Base-by-base conservation (phyloP, 2,329 filamentous ascomycete species). In the Aureobasidium leucospermi region DNA sequence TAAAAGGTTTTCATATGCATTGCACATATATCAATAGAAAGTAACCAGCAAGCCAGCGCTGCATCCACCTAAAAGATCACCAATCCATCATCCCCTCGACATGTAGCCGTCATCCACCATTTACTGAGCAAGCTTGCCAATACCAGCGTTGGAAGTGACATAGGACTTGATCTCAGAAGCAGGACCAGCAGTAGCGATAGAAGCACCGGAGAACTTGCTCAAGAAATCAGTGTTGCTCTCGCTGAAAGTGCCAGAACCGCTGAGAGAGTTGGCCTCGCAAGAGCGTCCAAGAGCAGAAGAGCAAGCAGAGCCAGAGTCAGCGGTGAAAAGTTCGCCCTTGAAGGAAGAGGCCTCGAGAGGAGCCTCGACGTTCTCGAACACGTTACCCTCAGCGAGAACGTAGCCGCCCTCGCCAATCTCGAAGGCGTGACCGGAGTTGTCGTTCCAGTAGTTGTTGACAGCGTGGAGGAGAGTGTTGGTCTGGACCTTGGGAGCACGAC, bases 401-500 rank as follows among this genome's bases (percentile, higher is more conserved):
- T 73, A 67, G 53, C 66, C 64, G 41, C 68, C 70, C 23, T 65
- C 47, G 59, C 67, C 68, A 29, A 67, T 67, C 61, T 84, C 81
- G 67, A 84, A 83, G 19, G 80, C 78, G 70, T 84, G 81, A 53
- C 78, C 78, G 11, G 70, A 66, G 68, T 77, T 78, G 66, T 77
- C 74, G 67, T 79, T 75, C 71, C 36, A 83, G 76, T 79, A 81
- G 76, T 84, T 84, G 78, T 83, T 83, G 68, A 82, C 79, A 45
- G 78, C 78, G 70, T 84, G 81, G 53, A 84, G 72, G 45, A 81
- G 77, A 62, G 80, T 81, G 68, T 80, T 79, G n/a, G 74, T 74
- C 59, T 70, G 71, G 29, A 84, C 73, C 73, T 83, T 82, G 65
- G 81, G 81, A 29, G 73, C 71, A 57, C 81, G 80, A 55, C 81